Evolutionary conservation across 2,329 filamentous ascomycete genomes (phyloP), one percentile per base, ranked within the genome.

Genomic region (Bipolaris victoriae): DNA sequence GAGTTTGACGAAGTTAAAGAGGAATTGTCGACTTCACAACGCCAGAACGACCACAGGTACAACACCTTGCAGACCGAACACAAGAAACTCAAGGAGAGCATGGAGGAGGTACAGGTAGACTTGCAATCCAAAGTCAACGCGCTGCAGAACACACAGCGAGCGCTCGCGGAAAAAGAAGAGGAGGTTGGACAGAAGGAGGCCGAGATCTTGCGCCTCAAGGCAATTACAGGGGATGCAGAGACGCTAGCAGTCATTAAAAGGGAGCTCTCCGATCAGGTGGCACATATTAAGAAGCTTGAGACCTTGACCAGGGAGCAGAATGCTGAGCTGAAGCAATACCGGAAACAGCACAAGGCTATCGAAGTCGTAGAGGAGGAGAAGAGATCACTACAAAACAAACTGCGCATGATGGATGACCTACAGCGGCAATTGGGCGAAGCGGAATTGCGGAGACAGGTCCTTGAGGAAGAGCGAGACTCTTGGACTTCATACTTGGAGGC

Each of bases 291-390:
- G 57, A 88, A 86, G 29, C 81, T 99, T 3, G 95, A 99, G 74
- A 83, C 86, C 0, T 86, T 86, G 35, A 97, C 92, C 61, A 84
- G 91, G 22, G 91, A 96, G 48, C 91, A 97, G 70, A 81, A 86
- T 13, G 77, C 83, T 0, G 94, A 99, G 73, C 79, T 99, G 35
- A 91, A 90, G 66, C 89, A 92, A 65, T 83, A 96, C 36, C 88
- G 92, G 13, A 90, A 92, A 64, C 79, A 89, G 3, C 88, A 92
- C 74, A 94, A 91, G 77, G 91, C 90, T n/a, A 88, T 97, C 1
- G 91, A 97, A 70, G 86, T 99, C 2, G 90, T 98, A 0, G 92
- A 99, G 73, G 95, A 99, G 75, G 92, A 99, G 79, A 98, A 98
- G 81, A 84, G 91, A 60, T 86, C 87, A 0, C 79, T 99, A 20